A percentile compares a stretch with the other conserved stretches of the same genome.
These are phyloP conservation scores for Ogataea nitratoaversa DNA, from an alignment of 805 yeast genomes.

Conservation along the genomic window DNA sequence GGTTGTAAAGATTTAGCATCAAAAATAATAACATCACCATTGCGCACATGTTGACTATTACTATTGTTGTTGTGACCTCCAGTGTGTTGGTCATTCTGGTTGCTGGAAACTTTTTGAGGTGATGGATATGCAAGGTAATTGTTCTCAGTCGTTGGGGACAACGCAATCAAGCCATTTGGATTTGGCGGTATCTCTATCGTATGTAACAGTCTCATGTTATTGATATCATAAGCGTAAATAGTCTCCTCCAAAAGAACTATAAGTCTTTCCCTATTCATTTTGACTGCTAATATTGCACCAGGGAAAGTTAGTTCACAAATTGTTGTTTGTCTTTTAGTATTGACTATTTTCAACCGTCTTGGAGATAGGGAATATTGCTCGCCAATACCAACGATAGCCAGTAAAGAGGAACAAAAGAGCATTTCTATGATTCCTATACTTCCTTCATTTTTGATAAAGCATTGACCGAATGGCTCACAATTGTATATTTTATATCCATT, in stretches of 20 bases:
- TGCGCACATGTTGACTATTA: constrained; percentile 27
- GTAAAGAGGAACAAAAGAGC: constrained; percentile 82
- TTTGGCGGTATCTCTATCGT: constrained; percentile 65
- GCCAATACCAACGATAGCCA: constrained; percentile 82
- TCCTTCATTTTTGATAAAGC: constrained; percentile 50
- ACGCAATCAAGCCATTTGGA: constrained; percentile 55
- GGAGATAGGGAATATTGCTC: constrained; percentile 74
- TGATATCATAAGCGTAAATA: constrained; percentile 83
- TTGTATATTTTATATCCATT: constrained; percentile 71
- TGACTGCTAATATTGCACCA: constrained; percentile 67
- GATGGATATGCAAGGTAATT: constrained; percentile 70
- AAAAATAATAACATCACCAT: constrained; percentile 79
- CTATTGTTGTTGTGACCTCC: constrained; percentile 2
- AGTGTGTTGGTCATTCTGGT: constrained; percentile 8
- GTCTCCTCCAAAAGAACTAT: constrained; percentile 82
- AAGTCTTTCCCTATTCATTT: constrained; percentile 77
- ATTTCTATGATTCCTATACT: constrained; percentile 80
- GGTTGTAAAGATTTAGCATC: constrained; percentile 77
- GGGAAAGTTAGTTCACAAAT: constrained; percentile 93
- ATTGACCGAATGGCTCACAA: constrained; percentile 79
- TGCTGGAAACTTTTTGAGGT: constrained; percentile 51
- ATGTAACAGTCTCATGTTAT: constrained; percentile 79
- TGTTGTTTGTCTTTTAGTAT: constrained; percentile 63
- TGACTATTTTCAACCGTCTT: constrained; percentile 76
- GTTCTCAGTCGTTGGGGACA: constrained; percentile 49